Base-by-base conservation (phyloP, 139 green algal genomes). In the Zygnema cylindricum region DNA sequence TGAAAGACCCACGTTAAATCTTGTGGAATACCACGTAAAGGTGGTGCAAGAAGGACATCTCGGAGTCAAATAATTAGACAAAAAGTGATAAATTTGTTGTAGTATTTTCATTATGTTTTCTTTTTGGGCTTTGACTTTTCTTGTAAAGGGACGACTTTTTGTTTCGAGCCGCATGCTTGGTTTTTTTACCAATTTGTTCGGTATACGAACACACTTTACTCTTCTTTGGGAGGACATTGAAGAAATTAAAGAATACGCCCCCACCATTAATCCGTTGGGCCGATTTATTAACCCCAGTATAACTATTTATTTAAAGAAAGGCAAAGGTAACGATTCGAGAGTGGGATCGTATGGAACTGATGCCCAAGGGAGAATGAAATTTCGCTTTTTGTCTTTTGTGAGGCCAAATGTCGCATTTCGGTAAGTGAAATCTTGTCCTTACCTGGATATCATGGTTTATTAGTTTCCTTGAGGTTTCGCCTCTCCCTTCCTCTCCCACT, bases 181-280 rank as follows among this genome's bases (percentile, higher is more conserved):
- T 25, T 91, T 91, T 63, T 84, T 88, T 57, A 69, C 79, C 33
- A 90, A 89, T 25, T 36, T 91, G 2, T 91, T 91, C 40, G 81
- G 86, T 41, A 16, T 38, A 36, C 82, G 77, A 55, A 57, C 63
- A 16, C 81, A 91, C 79, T 83, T 91, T 1, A 42, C 38, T 0
- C 22, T 91, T 33, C 39, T 82, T 38, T 91, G 86, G 86, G 86
- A 91, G 40, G 86, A 91, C 86, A 89, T 91, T 16, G 79, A 89
- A 11, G 86, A 91, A 43, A 88, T 91, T 21, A 42, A 43, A 33
- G 41, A 91, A 81, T n/a, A 42, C 2, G 77, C 81, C 40, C 55
- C 57, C 43, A 39, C 77, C 81, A 69, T 69, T 0, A 78, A 32
- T 3, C n/a, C 40, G 11, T 54, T 89, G 76, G 76, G 76, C 38